Percentiles rank a stretch among this genome's conserved stretches.
These are phyloP conservation scores for Babesia gibsoni DNA, from an alignment of 169 alveolate species.

Conservation along the genomic window DNA sequence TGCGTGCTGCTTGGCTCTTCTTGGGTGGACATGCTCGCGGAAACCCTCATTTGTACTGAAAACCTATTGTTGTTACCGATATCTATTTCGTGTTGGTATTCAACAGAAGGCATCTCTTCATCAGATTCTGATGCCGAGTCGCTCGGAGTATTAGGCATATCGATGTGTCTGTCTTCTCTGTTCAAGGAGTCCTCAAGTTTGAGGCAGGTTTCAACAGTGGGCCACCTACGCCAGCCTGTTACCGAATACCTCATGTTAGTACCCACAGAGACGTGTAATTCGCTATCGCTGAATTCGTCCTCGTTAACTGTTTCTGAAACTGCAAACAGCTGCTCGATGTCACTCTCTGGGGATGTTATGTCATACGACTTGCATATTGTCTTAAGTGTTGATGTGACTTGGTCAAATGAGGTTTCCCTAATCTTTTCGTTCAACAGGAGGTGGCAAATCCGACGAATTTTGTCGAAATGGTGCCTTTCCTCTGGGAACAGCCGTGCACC, in stretches of 20 bases:
- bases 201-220: conserved; percentile 13
- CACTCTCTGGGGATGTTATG: conserved; percentile 17
- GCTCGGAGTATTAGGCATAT: not conserved
- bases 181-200: conserved; percentile 6
- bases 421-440: not conserved
- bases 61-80: not conserved
- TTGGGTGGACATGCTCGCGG: not conserved
- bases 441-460: conserved; percentile 5
- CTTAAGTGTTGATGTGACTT: not conserved
- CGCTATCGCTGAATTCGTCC: conserved; percentile 13
- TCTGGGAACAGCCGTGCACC: conserved; percentile 17
- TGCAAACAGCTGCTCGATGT: not conserved
- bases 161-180: not conserved
- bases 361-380: conserved; percentile 2
- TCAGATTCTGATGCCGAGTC: conserved; percentile 1
- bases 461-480: not conserved
- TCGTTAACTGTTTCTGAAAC: not conserved
- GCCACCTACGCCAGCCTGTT: conserved; percentile 32
- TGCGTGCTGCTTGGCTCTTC: not conserved
- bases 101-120: not conserved
- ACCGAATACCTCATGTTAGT: conserved; percentile 1
- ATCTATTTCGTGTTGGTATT: not conserved
- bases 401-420: not conserved
- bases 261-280: not conserved
- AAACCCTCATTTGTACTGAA: not conserved